Conservation (phyloP, 1,139 yeast genomes). For the Debaryomyces fabryi region DNA sequence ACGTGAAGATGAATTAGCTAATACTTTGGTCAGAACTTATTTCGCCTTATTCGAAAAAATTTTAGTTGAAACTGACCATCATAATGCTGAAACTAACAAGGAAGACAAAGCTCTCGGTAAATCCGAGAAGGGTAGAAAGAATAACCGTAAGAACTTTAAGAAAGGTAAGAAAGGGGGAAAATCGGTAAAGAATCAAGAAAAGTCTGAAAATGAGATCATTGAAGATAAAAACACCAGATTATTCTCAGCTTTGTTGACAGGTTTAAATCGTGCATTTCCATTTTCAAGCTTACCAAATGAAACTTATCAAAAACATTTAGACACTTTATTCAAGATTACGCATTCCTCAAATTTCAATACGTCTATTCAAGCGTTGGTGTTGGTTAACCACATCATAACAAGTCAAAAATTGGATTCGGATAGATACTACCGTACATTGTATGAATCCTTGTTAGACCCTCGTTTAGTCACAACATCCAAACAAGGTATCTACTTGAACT, state of each 20-base stretch:
- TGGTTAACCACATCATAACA: conserved; percentile 74
- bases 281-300: conserved; percentile 77
- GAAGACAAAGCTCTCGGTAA: conserved; percentile 42
- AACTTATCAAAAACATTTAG: conserved; percentile 75
- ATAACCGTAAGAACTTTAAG: conserved; percentile 50
- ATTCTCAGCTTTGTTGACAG: conserved; percentile 90
- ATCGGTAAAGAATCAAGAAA: conserved; percentile 64
- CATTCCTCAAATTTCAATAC: conserved; percentile 95
- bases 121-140: conserved; percentile 55
- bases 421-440: conserved; percentile 84
- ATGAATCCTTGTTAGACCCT: conserved; percentile 86
- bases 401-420: conserved; percentile 63
- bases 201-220: conserved; percentile 68
- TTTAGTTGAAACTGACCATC: conserved; percentile 64
- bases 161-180: conserved; percentile 78
- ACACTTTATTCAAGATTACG: conserved; percentile 84
- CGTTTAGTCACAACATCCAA: conserved; percentile 83
- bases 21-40: conserved; percentile 78
- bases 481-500: conserved; percentile 84
- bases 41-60: conserved; percentile 84
- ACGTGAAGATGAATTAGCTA: conserved; percentile 77
- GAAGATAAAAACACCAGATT: conserved; percentile 86
- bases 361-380: conserved; percentile 86
- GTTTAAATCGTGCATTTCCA: conserved; percentile 95
- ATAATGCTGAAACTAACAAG: conserved; percentile 39